Conservation (phyloP, 176 grass and related monocot genomes). For the Alloteropsis semialata region DNA sequence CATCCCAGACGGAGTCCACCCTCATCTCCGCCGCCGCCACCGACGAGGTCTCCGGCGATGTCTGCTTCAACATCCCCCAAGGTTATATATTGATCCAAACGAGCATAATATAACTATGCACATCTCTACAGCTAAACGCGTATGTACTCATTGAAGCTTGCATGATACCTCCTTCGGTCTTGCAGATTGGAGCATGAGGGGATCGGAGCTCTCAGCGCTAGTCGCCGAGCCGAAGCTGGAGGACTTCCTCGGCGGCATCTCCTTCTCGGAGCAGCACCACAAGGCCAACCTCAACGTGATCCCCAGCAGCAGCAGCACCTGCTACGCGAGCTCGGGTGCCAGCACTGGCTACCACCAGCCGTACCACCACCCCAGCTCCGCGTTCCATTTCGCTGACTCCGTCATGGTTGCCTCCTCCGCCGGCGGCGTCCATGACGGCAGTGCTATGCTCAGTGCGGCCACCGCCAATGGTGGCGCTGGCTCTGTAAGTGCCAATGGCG, state of each 20-base stretch:
- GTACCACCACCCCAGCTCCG: constrained; percentile 42
- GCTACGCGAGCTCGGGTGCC: constrained; percentile 41
- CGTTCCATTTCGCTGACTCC: constrained; percentile 52
- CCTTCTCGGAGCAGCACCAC: constrained; percentile 70
- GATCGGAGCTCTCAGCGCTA: constrained; percentile 86
- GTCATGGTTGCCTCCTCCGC: constrained; percentile 42
- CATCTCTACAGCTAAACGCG: not conserved
- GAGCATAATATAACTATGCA: not conserved
- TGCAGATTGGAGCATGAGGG: constrained; percentile 90
- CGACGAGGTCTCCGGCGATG: constrained; percentile 43
- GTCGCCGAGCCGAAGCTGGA: constrained; percentile 87
- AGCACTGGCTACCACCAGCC: constrained; percentile 38
- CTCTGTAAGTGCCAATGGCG: not conserved
- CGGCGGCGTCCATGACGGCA: constrained; percentile 12
- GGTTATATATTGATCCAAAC: constrained; percentile 17
- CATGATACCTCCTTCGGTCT: not conserved
- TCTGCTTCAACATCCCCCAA: constrained; percentile 64
- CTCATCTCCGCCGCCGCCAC: constrained; percentile 33
- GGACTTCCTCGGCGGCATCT: constrained; percentile 87
- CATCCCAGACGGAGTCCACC: constrained; percentile 47
- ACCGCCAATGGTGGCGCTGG: not conserved
- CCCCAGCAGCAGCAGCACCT: constrained; percentile 22
- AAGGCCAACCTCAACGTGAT: constrained; percentile 37
- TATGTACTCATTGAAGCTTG: not conserved
- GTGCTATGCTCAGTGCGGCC: constrained; percentile 17